A percentile compares a stretch with the other conserved stretches of the same genome.
Conservation (phyloP, 208 protist genomes). For the Crithidia sp. region DNA sequence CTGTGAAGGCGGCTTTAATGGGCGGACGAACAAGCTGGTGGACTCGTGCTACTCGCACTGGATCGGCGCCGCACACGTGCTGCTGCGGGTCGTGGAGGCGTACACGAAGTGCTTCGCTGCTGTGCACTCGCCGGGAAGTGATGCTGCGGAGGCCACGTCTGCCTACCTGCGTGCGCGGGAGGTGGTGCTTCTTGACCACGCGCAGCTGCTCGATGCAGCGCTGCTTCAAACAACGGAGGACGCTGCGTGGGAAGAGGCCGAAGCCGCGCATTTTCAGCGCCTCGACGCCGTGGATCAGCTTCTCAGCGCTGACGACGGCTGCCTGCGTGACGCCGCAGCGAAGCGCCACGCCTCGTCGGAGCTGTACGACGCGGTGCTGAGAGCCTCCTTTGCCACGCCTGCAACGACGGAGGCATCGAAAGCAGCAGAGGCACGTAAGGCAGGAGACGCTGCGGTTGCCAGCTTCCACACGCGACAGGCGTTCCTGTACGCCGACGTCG, state of each 20-base stretch:
- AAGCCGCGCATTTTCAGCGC: slow-evolving; percentile 30
- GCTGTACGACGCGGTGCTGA: slow-evolving; percentile 22
- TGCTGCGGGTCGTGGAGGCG: slow-evolving; percentile 57
- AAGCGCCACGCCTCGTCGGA: not conserved
- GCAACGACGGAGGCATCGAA: not conserved
- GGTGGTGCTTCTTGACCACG: slow-evolving; percentile 69
- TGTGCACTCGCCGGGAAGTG: not conserved
- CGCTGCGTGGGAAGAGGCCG: slow-evolving; percentile 46
- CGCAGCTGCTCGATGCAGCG: slow-evolving; percentile 62
- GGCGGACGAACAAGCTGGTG: slow-evolving; percentile 97
- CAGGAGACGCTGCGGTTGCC: not conserved
- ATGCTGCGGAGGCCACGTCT: not conserved
- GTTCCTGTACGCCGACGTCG: slow-evolving; percentile 56
- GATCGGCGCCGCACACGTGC: slow-evolving; percentile 89
- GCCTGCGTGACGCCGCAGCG: slow-evolving; percentile 1
- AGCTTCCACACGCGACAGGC: slow-evolving; percentile 12
- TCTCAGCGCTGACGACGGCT: slow-evolving; percentile 37
- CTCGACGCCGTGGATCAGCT: slow-evolving; percentile 41
- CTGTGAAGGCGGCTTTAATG: slow-evolving; percentile 94
- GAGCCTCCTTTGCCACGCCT: not conserved
- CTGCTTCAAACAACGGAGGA: slow-evolving; percentile 14
- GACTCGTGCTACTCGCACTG: slow-evolving; percentile 98
- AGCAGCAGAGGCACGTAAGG: not conserved
- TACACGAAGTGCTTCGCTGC: slow-evolving; percentile 42
- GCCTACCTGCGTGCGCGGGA: slow-evolving; percentile 51